phyloP scores from a whole-genome alignment of 176 grass and related monocot genomes.

The Microstegium vimineum region DNA sequence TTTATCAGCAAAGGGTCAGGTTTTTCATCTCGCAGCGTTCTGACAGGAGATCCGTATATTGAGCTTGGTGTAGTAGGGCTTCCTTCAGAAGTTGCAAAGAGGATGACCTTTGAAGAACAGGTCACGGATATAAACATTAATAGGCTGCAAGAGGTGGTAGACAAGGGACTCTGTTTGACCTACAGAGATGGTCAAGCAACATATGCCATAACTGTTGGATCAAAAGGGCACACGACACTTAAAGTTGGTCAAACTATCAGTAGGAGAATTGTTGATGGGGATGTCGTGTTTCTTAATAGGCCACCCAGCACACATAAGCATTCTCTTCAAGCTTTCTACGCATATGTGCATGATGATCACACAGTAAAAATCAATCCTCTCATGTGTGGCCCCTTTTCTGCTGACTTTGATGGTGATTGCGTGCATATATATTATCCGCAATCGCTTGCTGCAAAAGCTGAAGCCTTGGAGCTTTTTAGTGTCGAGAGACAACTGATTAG shows the following conservation, averaged over 20 bases:
- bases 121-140: constrained; percentile 72
- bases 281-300: constrained; percentile 86
- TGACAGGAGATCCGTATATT: constrained; percentile 89
- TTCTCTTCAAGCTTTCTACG: constrained; percentile 83
- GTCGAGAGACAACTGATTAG: constrained; percentile 70
- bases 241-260: constrained; percentile 79
- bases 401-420: constrained; percentile 93
- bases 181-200: constrained; percentile 76
- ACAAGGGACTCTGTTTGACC: constrained; percentile 76
- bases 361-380: constrained; percentile 89
- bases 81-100: constrained; percentile 84
- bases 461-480: constrained; percentile 88
- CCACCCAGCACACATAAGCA: constrained; percentile 96
- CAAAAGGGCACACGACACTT: constrained; percentile 74
- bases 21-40: constrained; percentile 90
- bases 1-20: constrained; percentile 91
- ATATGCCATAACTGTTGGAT: constrained; percentile 80
- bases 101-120: constrained; percentile 89
- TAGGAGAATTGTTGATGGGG: constrained; percentile 82
- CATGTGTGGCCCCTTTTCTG: constrained; percentile 75
- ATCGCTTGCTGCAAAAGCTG: constrained; percentile 87
- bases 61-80: constrained; percentile 73
- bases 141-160: constrained; percentile 68
- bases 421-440: constrained; percentile 93
- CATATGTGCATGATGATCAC: constrained; percentile 85